Evolutionary conservation across 2,329 filamentous ascomycete species (phyloP), one percentile per base, ranked within the genome.

Genomic region (Xylariaceae sp.): DNA sequence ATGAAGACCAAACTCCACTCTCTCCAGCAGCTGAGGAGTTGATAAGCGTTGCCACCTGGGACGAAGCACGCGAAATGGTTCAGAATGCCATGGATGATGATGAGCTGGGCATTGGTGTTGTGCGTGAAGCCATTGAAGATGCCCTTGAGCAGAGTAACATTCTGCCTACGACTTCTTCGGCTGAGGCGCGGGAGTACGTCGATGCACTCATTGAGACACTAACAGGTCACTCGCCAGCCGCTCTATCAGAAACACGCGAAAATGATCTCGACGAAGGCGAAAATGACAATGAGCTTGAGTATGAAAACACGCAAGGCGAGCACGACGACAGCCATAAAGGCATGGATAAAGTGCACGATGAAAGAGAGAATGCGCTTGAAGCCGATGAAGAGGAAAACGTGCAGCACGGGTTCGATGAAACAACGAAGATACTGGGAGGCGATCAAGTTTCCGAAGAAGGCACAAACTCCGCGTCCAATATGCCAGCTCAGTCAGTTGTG

Each of bases 41-140:
- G 22, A 27, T 27, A 4, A 71, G 63, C 33, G 66, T 72, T 15
- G 64, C 62, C 14, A 70, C 74, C 12, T 83, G 80, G 80, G 71
- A 76, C 42, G 75, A 80, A 44, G 74, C 82, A 63, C 78, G 76
- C 58, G 65, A 68, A 27, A 76, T 74, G 62, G 77, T 82, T 12
- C 77, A 82, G 48, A 72, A 81, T 46, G 75, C 77, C 2, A 76
- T 83, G 46, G 76, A 82, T 53, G 75, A 80, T 53, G 81, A 83
- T 44, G 76, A 78, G 41, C 66, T 74, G 11, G 80, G 79, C 22
- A 62, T 79, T 30, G 70, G 71, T 6, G 71, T 72, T 9, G 75
- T 82, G 14, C 71, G 76, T 41, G 77, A 80, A 49, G 75, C 76
- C 5, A 75, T 83, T 19, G 72, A 78, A 51, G 72, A 79, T 39